Evolutionary conservation across 345 rosid genomes (phyloP).

Genomic region (Litchi chinensis): DNA sequence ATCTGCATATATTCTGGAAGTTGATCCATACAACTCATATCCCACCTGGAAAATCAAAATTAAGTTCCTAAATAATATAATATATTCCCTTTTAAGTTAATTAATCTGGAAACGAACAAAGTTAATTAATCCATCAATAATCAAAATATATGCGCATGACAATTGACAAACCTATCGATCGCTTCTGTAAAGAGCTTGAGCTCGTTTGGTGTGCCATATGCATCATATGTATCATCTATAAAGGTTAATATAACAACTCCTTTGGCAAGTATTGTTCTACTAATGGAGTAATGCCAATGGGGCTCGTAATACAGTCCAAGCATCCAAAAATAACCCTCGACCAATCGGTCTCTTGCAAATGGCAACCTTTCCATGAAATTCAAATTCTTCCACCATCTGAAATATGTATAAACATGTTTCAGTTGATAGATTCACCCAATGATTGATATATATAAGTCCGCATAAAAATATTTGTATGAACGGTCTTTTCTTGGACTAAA

Average conservation of each 20-base stretch:
- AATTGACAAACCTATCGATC: slow-evolving; percentile 10
- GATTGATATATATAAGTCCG: too few species aligned
- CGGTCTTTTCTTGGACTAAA: too few species aligned
- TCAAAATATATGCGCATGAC: not conserved
- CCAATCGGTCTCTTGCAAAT: slow-evolving; percentile 17
- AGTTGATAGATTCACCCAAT: too few species aligned
- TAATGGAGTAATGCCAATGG: not conserved
- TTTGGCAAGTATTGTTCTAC: not conserved
- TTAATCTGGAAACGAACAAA: too few species aligned
- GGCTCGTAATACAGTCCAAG: slow-evolving; percentile 14
- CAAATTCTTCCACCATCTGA: slow-evolving; percentile 25
- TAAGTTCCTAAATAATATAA: too few species aligned
- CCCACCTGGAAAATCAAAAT: slow-evolving; percentile 27
- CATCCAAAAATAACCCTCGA: not conserved
- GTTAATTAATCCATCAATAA: too few species aligned
- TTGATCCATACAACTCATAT: slow-evolving; percentile 14
- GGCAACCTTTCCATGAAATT: not conserved
- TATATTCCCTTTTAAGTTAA: too few species aligned
- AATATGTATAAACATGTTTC: not conserved
- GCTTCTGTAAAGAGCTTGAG: slow-evolving; percentile 18
- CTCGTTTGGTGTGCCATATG: slow-evolving; percentile 18
- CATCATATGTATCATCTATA: slow-evolving; percentile 18
- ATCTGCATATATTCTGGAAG: slow-evolving; percentile 23
- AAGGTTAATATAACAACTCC: not conserved
- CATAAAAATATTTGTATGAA: too few species aligned